Evolutionary conservation across 192 early-diverging fungal genomes (phyloP).

Genomic region (Mortierella hygrophila): DNA sequence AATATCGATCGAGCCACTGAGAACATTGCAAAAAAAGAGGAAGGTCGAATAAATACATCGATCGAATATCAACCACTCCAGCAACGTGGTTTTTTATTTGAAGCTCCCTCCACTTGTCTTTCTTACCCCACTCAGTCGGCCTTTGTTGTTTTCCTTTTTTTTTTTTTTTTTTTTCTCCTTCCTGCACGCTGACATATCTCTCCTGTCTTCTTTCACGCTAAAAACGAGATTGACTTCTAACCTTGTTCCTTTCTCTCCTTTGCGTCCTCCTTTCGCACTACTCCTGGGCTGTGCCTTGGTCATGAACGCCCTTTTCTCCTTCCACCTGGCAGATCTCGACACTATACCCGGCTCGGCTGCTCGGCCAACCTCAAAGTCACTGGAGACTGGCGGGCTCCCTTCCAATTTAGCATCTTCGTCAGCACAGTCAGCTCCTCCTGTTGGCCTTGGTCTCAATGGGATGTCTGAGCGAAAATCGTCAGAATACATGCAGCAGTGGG

Average conservation of each 20-base stretch:
- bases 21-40: background rate
- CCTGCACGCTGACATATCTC: conserved; percentile 4
- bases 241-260: conserved; percentile 28
- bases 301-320: conserved; percentile 14
- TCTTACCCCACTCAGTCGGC: too few relatives aligned
- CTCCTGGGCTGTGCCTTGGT: conserved; percentile 16
- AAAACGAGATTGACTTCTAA: conserved; percentile 17
- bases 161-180: background rate
- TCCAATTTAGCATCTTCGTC: conserved; percentile 8
- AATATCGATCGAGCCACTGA: background rate
- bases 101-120: background rate
- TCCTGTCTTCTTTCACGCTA: conserved; percentile 1
- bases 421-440: background rate
- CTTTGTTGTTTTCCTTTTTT: background rate
- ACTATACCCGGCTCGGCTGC: conserved; percentile 8
- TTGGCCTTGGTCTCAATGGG: conserved; percentile 31
- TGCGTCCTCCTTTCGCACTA: background rate
- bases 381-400: background rate
- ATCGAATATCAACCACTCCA: background rate
- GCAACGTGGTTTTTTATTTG: conserved; percentile 10
- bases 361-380: background rate
- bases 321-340: conserved; percentile 18
- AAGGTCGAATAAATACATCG: background rate
- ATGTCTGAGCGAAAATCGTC: background rate
- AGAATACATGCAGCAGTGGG: conserved; percentile 10